Base-by-base conservation (phyloP, 139 green algal species). In the Coccomyxa sp. region DNA sequence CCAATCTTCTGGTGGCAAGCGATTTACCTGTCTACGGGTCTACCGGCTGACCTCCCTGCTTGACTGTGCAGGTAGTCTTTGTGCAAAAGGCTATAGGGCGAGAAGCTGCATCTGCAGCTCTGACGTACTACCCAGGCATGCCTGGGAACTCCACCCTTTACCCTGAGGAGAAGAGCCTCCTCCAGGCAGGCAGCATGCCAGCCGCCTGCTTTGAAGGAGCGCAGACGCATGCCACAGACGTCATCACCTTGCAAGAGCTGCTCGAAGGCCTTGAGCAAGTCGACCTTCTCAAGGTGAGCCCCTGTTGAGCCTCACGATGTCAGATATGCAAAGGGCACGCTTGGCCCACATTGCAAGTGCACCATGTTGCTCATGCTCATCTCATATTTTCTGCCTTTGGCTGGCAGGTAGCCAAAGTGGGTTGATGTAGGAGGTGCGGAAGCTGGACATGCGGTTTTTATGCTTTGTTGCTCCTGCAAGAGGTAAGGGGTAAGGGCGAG, bases 261-360 rank as follows among this genome's bases (percentile, higher is more conserved):
- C 2, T 7, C 75, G 54, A 40, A 81, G 31, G 31, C 16, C n/a
- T 35, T 83, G 39, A 5, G 34, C 3, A 35, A 39, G 1, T 86
- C 54, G 78, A 86, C 50, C 39, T 86, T 18, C 55, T 86, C 16
- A 86, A 86, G 82, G 81, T 78, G 40, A 73, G n/a, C 18, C 70
- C 16, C 41, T 35, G 78, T 85, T 58, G 76, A 78, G 50, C 39
- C 81, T 31, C 31, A 78, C 22, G 81, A 81, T 70, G 80, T 77
- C 35, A 70, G 6, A 24, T 39, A 75, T 76, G 36, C 24, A 74
- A 74, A 5, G 50, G 1, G 22, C 7, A 40, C 6, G 27, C 55
- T 31, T 3, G 2, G 2, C 5, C 18, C 2, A 64, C 22, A 7
- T 64, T 64, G 50, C 50, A n/a, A 5, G 50, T 31, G 27, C 5